A percentile compares a stretch with the other conserved stretches of the same genome.
These are phyloP conservation scores for Metschnikowia arizonensis DNA, from an alignment of 805 yeast species.

Conservation along the genomic window DNA sequence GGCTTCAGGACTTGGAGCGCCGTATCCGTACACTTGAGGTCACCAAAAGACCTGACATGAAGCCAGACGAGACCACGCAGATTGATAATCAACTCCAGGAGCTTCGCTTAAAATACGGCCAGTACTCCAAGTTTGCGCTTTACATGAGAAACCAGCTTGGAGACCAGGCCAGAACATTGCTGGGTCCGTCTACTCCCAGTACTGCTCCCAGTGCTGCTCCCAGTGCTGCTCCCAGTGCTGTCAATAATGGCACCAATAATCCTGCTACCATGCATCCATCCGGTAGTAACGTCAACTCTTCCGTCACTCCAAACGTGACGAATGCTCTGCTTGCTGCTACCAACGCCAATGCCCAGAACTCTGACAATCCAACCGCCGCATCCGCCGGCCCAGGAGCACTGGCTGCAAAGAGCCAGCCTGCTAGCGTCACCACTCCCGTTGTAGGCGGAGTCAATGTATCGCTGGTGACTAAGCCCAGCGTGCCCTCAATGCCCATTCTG, in stretches of 20 bases:
- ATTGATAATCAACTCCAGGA: conserved; percentile 49
- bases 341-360: conserved; percentile 13
- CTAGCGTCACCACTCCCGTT: conserved; percentile 13
- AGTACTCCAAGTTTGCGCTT: conserved; percentile 48
- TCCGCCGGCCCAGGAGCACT: conserved; percentile 8
- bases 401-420: conserved; percentile 7
- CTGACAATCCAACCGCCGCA: background rate
- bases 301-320: conserved; percentile 20
- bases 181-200: conserved; percentile 8
- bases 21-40: conserved; percentile 49
- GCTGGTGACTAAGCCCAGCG: conserved; percentile 47
- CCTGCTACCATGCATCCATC: background rate
- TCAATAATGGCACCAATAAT: conserved; percentile 1
- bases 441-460: conserved; percentile 28
- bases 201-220: conserved; percentile 8
- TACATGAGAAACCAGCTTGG: conserved; percentile 42
- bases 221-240: conserved; percentile 9
- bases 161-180: conserved; percentile 24
- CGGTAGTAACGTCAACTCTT: conserved; percentile 8
- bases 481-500: conserved; percentile 71
- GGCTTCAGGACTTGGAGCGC: conserved; percentile 47
- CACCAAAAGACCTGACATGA: conserved; percentile 40
- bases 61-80: conserved; percentile 43
- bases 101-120: conserved; percentile 43
- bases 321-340: conserved; percentile 21